Base-by-base conservation (phyloP, 106 monocot species). In the Iris macrosiphon region DNA sequence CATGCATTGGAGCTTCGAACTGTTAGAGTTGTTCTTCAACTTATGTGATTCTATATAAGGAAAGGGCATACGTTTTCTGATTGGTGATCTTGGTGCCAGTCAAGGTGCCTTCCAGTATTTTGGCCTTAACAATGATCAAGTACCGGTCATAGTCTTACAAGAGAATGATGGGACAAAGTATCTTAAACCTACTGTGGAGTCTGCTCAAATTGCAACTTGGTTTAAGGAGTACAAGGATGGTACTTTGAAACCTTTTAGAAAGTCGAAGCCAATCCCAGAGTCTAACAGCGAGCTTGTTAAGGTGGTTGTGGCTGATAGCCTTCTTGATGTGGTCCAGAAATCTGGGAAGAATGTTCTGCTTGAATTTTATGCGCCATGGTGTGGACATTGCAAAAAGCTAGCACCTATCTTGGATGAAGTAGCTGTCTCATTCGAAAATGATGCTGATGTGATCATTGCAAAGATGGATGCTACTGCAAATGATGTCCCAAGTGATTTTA, bases 361-460 rank as follows among this genome's bases (percentile, higher is more conserved):
- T 66, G 96, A 96, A 47, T 83, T 96, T 69, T 96, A 90, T 70
- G 86, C 90, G 4, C 90, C 96, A 16, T 96, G 96, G 96, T 96
- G 96, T 53, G 89, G 89, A 50, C 89, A 90, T 60, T 96, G 96
- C 60, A 76, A 96, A 72, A 67, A 71, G 45, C 57, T 96, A 21
- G 96, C 74, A 4, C 96, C 96, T 26, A 86, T 96, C 62, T 52
- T 96, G 37, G 89, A 86, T 12, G 96, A 86, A 73, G 89, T 74
- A 42, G 96, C 96, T 43, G 64, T 77, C 37, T 70, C 78, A 30
- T 75, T 90, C 29, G 34, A 79, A 67, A 63, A 66, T 60, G 82
- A 96, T 61, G 22, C 75, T 20, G 83, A 86, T 58, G 83, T 96
- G 35, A 45, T 89, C 45, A 96, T 96, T 56, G 86, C 95, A 23